phyloP scores from a whole-genome alignment of 306 rosid genomes.

The Carpinus viminea region DNA sequence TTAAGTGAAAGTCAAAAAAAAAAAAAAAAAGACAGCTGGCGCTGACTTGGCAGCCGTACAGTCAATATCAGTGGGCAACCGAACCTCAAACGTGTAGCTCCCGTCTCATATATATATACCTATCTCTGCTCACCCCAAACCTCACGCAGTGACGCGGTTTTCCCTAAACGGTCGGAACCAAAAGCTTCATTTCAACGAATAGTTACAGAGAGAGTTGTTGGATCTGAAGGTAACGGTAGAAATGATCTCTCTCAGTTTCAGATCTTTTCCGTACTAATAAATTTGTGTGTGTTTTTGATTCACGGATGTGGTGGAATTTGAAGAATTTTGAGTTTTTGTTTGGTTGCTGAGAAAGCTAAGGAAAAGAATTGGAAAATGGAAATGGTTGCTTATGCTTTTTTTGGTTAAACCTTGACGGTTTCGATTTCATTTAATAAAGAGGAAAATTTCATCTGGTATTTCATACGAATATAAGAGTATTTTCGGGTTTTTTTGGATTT shows the following conservation, averaged over 20 bases:
- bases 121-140: too few relatives aligned
- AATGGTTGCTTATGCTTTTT: not conserved
- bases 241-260: not conserved
- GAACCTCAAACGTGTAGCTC: constrained; percentile 29
- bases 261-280: not conserved
- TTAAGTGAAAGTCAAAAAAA: constrained; percentile 2
- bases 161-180: not conserved
- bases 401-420: not conserved
- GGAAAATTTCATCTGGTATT: not conserved
- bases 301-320: not conserved
- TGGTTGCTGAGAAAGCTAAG: constrained; percentile 4
- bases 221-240: constrained; percentile 15
- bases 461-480: not conserved
- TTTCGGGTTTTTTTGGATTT: not conserved
- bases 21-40: not conserved
- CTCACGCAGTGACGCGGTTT: too few relatives aligned
- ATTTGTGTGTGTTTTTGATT: constrained; percentile 1
- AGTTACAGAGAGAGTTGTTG: not conserved
- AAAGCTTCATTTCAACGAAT: not conserved
- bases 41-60: constrained; percentile 13
- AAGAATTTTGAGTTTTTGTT: not conserved
- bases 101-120: constrained; percentile 30
- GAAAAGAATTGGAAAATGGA: not conserved
- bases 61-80: constrained; percentile 7
- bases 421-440: not conserved